phyloP scores from a whole-genome alignment of 1,284 basidiomycete genomes.

The Cutaneotrichosporon cutaneum region DNA sequence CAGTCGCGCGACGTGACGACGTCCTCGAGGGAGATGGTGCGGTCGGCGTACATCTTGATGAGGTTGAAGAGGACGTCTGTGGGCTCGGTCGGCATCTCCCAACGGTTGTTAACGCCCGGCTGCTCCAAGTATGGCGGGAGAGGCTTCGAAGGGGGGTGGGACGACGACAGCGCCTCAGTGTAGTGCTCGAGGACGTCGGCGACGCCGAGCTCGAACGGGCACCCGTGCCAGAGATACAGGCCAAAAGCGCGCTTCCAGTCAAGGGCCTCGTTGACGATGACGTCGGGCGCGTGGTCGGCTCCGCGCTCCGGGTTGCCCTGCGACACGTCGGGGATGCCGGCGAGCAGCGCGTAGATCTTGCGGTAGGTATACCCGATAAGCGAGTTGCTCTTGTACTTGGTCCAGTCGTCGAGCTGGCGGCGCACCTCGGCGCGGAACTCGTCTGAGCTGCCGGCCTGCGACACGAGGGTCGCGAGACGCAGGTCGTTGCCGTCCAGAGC shows the following conservation, averaged over 20 bases:
- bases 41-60: conserved; percentile 69
- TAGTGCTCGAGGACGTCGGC: conserved; percentile 70
- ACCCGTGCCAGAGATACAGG: conserved; percentile 84
- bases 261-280: conserved; percentile 72
- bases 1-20: conserved; percentile 68
- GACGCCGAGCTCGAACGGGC: conserved; percentile 69
- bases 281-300: conserved; percentile 63
- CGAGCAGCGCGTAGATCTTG: conserved; percentile 80
- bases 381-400: conserved; percentile 69
- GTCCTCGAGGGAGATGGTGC: conserved; percentile 56
- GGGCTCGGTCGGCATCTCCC: conserved; percentile 35
- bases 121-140: conserved; percentile 66
- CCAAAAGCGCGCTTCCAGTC: conserved; percentile 97
- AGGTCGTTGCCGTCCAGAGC: conserved; percentile 75
- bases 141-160: conserved; percentile 59
- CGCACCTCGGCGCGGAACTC: conserved; percentile 72
- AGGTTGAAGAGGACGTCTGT: conserved; percentile 79
- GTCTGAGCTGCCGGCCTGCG: conserved; percentile 80
- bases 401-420: conserved; percentile 81
- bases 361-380: conserved; percentile 70
- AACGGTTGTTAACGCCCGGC: conserved; percentile 47
- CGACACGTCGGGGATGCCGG: conserved; percentile 70
- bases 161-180: conserved; percentile 57
- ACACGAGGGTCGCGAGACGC: conserved; percentile 86
- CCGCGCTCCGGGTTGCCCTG: conserved; percentile 60